Conservation (phyloP, 2,329 filamentous ascomycete species). For the Mollisiaceae sp. region DNA sequence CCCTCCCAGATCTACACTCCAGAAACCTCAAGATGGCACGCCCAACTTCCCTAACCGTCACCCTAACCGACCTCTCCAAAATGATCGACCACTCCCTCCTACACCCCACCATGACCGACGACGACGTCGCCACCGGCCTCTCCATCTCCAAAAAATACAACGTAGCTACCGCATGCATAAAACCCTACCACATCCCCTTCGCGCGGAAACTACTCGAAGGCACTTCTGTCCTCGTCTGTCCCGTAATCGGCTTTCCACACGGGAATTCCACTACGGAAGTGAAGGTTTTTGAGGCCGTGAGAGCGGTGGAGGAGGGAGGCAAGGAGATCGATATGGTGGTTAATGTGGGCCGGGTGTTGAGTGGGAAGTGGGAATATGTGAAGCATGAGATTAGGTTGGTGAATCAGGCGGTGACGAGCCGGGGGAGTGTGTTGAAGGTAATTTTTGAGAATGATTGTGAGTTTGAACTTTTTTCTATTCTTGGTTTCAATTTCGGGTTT, state of each 20-base stretch:
- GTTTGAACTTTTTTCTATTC: constrained; percentile 13
- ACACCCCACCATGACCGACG: constrained; percentile 65
- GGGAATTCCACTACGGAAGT: constrained; percentile 59
- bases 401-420: constrained; percentile 52
- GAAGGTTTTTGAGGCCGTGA: constrained; percentile 59
- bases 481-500: no score
- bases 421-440: constrained; percentile 58
- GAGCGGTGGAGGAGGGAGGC: constrained; percentile 54
- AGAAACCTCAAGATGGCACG: background rate
- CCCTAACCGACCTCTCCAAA: background rate
- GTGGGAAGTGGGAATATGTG: constrained; percentile 63
- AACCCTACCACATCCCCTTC: constrained; percentile 58
- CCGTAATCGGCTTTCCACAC: constrained; percentile 66
- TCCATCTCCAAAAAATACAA: constrained; percentile 51
- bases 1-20: background rate
- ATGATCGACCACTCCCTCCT: constrained; percentile 56
- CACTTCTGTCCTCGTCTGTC: constrained; percentile 47
- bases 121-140: constrained; percentile 56
- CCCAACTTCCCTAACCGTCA: background rate
- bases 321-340: constrained; percentile 65
- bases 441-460: constrained; percentile 65
- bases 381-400: constrained; percentile 55
- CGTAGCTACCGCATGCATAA: constrained; percentile 63
- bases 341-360: constrained; percentile 62
- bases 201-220: constrained; percentile 54